Conservation (phyloP, 257 asterid species). For the Plantago ovata region DNA sequence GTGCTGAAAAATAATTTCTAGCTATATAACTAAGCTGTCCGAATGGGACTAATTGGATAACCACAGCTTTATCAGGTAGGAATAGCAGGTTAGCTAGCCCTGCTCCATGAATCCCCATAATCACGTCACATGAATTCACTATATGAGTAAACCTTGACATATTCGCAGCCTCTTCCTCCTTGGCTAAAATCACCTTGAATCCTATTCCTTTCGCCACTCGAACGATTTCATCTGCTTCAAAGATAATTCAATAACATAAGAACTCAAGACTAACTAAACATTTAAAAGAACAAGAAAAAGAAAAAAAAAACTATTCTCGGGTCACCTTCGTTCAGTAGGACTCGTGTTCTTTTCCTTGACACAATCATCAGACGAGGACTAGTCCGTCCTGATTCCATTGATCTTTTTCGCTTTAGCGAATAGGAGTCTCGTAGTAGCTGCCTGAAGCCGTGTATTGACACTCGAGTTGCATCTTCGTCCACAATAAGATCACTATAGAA, state of each 20-base stretch:
- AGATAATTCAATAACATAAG: no score
- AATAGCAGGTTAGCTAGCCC: conserved; percentile 79
- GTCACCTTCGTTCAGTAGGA: conserved; percentile 32
- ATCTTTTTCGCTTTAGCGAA: conserved; percentile 34
- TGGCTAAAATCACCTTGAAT: conserved; percentile 50
- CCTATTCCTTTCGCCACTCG: conserved; percentile 42
- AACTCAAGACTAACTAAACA: no score
- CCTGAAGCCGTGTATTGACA: conserved; percentile 41
- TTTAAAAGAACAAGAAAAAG: no score
- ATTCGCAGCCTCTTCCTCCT: conserved; percentile 32
- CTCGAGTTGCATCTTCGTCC: conserved; percentile 8
- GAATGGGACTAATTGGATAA: conserved; percentile 59
- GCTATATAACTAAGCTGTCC: conserved; percentile 54
- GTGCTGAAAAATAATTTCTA: conserved; percentile 51
- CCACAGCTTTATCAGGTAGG: conserved; percentile 53
- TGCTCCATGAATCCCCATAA: conserved; percentile 76
- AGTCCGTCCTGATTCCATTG: conserved; percentile 3
- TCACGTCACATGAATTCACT: conserved; percentile 66
- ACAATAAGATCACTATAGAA: conserved; percentile 39
- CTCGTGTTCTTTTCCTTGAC: conserved; percentile 47
- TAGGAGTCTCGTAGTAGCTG: conserved; percentile 40
- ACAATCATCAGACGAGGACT: conserved; percentile 59
- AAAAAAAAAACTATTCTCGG: no score
- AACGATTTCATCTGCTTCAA: conserved; percentile 6
- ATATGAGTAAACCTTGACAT: conserved; percentile 35